Conservation (phyloP, 2,329 filamentous ascomycete species). For the Tothia fuscella region DNA sequence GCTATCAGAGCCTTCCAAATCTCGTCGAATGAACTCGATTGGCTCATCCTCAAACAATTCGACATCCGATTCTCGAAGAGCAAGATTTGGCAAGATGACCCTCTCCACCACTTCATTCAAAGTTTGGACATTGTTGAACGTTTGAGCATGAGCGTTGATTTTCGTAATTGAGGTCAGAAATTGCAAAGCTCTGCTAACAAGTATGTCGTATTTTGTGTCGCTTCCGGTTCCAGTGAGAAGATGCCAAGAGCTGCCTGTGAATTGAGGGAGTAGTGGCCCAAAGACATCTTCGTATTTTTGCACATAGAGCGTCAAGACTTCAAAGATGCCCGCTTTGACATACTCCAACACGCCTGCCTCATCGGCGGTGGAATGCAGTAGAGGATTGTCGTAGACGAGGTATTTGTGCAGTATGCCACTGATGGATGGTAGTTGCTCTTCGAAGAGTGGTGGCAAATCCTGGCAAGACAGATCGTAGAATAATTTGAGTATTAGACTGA, state of each 20-base stretch:
- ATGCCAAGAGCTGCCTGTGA: slow-evolving; percentile 84
- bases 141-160: slow-evolving; percentile 62
- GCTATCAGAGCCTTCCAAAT: slow-evolving; percentile 90
- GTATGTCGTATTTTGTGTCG: slow-evolving; percentile 84
- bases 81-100: slow-evolving; percentile 87
- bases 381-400: slow-evolving; percentile 73
- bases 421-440: slow-evolving; percentile 71
- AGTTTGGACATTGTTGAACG: slow-evolving; percentile 73
- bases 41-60: slow-evolving; percentile 98
- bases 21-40: slow-evolving; percentile 92
- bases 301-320: slow-evolving; percentile 77
- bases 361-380: slow-evolving; percentile 79
- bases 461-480: slow-evolving; percentile 97
- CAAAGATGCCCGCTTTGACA: slow-evolving; percentile 88
- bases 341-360: slow-evolving; percentile 77
- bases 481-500: slow-evolving; percentile 82
- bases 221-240: slow-evolving; percentile 75
- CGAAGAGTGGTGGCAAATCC: slow-evolving; percentile 87
- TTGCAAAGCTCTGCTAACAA: slow-evolving; percentile 88
- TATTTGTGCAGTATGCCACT: slow-evolving; percentile 82
- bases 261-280: slow-evolving; percentile 63
- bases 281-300: slow-evolving; percentile 96
- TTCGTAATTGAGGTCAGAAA: slow-evolving; percentile 85
- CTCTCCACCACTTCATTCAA: slow-evolving; percentile 86
- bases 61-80: slow-evolving; percentile 81